These are phyloP conservation scores for Colletotrichum gigasporum DNA, from an alignment of 2,329 filamentous ascomycete species.

Conservation along the genomic window DNA sequence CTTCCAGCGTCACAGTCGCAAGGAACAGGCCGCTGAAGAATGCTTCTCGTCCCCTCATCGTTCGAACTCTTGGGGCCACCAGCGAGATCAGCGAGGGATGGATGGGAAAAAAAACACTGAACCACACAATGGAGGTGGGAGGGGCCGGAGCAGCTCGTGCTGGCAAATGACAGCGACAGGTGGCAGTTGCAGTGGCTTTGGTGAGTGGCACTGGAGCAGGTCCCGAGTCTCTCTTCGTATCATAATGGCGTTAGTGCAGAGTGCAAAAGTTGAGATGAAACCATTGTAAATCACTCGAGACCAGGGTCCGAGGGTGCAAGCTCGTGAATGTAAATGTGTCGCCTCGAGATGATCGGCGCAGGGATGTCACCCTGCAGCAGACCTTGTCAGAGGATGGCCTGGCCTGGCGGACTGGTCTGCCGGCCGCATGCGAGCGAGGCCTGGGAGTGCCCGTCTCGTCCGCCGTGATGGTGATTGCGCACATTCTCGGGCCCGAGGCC, in stretches of 20 bases:
- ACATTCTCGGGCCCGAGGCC: constrained; percentile 11
- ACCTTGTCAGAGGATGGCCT: constrained; percentile 22
- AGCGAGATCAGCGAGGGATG: constrained; percentile 16
- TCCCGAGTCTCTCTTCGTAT: constrained; percentile 26
- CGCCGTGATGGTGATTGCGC: neutral
- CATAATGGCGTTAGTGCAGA: constrained; percentile 22
- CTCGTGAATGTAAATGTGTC: constrained; percentile 7
- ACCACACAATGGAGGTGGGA: neutral
- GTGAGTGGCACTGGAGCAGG: constrained; percentile 17
- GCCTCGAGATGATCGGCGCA: constrained; percentile 29
- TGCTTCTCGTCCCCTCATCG: constrained; percentile 23
- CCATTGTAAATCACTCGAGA: constrained; percentile 33
- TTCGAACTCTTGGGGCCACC: constrained; percentile 29
- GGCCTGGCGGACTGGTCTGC: constrained; percentile 16
- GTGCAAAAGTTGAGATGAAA: constrained; percentile 31
- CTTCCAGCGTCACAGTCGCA: constrained; percentile 21
- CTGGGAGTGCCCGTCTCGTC: constrained; percentile 22
- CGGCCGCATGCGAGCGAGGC: neutral
- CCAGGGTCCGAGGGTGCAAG: constrained; percentile 25
- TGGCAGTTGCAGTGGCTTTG: constrained; percentile 15
- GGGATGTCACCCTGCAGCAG: constrained; percentile 24
- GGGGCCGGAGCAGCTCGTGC: constrained; percentile 17
- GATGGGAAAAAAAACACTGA: neutral
- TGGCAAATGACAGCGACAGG: constrained; percentile 35
- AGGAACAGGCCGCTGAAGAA: constrained; percentile 31